Base-by-base conservation (phyloP, 331 rosid species). In the Stylosanthes scabra region DNA sequence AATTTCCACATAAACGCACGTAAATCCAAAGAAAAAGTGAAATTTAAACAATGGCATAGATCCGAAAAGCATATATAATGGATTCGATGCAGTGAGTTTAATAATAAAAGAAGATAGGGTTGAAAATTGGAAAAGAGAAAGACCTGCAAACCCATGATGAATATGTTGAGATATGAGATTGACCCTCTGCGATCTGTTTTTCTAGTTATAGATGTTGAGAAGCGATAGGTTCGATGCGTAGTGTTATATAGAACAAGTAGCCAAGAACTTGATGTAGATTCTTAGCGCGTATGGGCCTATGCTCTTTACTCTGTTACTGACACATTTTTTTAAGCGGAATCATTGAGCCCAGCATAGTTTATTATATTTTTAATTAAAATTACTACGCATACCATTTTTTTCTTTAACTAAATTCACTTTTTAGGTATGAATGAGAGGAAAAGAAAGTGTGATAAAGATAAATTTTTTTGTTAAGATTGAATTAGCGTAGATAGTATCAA, bases 81-180 rank as follows among this genome's bases (percentile, higher is more conserved):
- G 6, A 34, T 34, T 34, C 7, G 39, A 34, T 34, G 39, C 39
- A 34, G 39, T 34, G 39, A 34, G 39, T 3, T 34, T 5, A 34
- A 34, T 28, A 10, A 16, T 20, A n/a, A 42, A 27, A 59, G 13
- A 79, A 50, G 58, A 71, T 14, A 41, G 15, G 10, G n/a, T 10
- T 14, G 55, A 68, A 39, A 82, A 5, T 27, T 2, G 6, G 9
- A 68, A 60, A 64, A 47, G 67, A 41, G 51, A 66, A 8, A 67
- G 0, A 83, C 87, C 87, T 83, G 42, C 82, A 83, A 76, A 80
- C 77, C 82, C 87, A 83, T 49, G 77, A 72, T 7, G 77, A 72
- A 5, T 4, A 8, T 31, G 77, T 59, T 74, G 63, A 63, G 68
- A 50, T 1, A 47, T 2, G 51, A 57, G 41, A 63, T 27, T 54